Percentiles rank a stretch among this genome's conserved stretches.
Evolutionary conservation across 805 yeast genomes (phyloP).

Genomic region (Kluyveromyces siamensis): DNA sequence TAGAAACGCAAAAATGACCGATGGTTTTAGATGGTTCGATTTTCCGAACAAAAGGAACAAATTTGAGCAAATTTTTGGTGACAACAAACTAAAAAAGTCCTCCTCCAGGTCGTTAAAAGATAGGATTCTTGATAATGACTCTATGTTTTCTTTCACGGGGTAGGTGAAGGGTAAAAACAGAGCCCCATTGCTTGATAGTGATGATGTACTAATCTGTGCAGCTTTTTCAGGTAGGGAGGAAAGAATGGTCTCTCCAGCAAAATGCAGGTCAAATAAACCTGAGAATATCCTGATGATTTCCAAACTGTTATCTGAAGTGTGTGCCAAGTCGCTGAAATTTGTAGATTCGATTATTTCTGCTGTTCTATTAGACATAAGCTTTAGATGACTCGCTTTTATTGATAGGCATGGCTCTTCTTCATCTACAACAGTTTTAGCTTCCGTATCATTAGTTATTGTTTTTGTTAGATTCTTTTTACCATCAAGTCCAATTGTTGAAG

Average conservation of each 20-base stretch:
- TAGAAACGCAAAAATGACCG: conserved; percentile 15
- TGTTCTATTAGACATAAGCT: conserved; percentile 57
- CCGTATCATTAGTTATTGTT: conserved; percentile 5
- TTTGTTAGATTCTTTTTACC: conserved; percentile 14
- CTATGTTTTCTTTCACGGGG: conserved; percentile 12
- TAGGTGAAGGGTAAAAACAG: conserved; percentile 22
- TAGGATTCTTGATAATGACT: conserved; percentile 6
- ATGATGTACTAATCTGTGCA: conserved; percentile 13
- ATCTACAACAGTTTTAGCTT: conserved; percentile 2
- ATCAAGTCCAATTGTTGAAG: conserved; percentile 15
- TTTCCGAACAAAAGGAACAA: conserved; percentile 19
- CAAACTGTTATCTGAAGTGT: conserved; percentile 23
- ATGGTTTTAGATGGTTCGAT: conserved; percentile 17
- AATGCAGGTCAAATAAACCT: conserved; percentile 35
- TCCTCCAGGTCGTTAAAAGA: conserved; percentile 24
- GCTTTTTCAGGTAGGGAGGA: conserved; percentile 25
- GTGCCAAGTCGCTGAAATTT: conserved; percentile 21
- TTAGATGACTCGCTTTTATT: conserved; percentile 40
- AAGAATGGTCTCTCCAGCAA: conserved; percentile 56
- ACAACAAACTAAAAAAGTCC: conserved; percentile 16
- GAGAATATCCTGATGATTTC: conserved; percentile 31
- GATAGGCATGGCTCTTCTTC: conserved; percentile 27
- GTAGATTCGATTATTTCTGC: conserved; percentile 65
- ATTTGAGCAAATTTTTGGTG: conserved; percentile 13
- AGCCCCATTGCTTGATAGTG: conserved; percentile 10